Evolutionary conservation across 2,329 filamentous ascomycete species (phyloP).

Genomic region (Lachnellula occidentalis): DNA sequence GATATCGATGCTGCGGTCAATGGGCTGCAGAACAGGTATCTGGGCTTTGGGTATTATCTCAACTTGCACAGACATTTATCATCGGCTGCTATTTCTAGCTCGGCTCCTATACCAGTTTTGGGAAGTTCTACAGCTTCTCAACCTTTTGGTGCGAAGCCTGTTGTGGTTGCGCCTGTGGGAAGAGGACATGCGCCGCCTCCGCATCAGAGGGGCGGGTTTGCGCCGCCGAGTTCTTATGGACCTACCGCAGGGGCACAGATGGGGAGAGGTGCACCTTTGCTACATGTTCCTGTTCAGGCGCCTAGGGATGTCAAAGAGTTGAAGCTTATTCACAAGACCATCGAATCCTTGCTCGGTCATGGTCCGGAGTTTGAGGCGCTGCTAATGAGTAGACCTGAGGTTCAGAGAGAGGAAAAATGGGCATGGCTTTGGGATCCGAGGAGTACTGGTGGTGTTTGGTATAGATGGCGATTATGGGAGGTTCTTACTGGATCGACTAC

Average conservation of each 20-base stretch:
- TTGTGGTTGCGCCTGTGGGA: constrained; percentile 39
- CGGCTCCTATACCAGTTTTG: constrained; percentile 40
- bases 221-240: constrained; percentile 68
- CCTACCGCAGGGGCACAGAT: constrained; percentile 21
- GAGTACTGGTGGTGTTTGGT: constrained; percentile 78
- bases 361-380: constrained; percentile 87
- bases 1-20: constrained; percentile 80
- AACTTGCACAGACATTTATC: constrained; percentile 78
- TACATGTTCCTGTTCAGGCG: constrained; percentile 66
- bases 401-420: constrained; percentile 85
- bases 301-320: constrained; percentile 75
- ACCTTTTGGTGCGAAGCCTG: constrained; percentile 72
- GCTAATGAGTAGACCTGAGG: constrained; percentile 78
- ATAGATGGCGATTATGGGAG: constrained; percentile 88
- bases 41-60: constrained; percentile 79
- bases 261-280: constrained; percentile 40
- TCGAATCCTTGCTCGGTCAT: constrained; percentile 73
- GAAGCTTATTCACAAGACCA: constrained; percentile 78
- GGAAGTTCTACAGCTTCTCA: constrained; percentile 43
- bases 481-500: constrained; percentile 62
- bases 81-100: constrained; percentile 58
- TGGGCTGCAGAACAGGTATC: constrained; percentile 72
- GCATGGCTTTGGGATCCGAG: constrained; percentile 89
- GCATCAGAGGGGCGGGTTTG: constrained; percentile 57
- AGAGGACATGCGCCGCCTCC: constrained; percentile 44